Evolutionary conservation across 345 rosid genomes (phyloP), one percentile per base, ranked within the genome.

Genomic region (Murraya paniculata): DNA sequence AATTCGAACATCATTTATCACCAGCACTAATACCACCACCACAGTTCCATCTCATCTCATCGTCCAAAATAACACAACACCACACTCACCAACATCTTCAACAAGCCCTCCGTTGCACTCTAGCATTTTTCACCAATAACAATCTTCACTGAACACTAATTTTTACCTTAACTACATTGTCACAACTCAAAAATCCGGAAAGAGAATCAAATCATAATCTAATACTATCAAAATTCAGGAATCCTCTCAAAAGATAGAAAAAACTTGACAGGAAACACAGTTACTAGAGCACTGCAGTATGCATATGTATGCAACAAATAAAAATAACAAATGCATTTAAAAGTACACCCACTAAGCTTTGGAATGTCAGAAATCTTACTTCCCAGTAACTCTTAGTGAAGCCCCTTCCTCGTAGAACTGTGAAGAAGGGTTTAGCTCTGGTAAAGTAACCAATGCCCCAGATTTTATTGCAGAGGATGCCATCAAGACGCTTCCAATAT

Each of bases 371-470:
- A 77, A 28, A 41, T 18, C 86, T 71, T 87, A 85, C 89, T 82
- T 86, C 75, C 90, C 92, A 73, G 77, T 85, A 73, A 89, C 88
- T 75, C 90, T 85, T 28, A 87, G 84, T 2, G 92, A 89, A 75
- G 86, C 81, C 50, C 92, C 92, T 22, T 86, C 77, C 77, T 62
- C 67, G 33, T 87, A 86, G 61, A 80, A 76, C 5, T 82, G 84
- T 41, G 89, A 89, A 10, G 87, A 81, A 9, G 87, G 87, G 3
- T 74, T 59, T 67, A 87, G 74, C 19, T 89, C 89, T 39, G 74
- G 56, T 64, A 89, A 79, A 25, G 74, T 65, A 41, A 85, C 90
- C 85, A 85, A 69, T 25, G 79, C 79, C 18, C 92, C 92, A 1
- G 81, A 82, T 80, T 85, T 77, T 38, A 87, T 82, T 28, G 80